Evolutionary conservation across 1,284 basidiomycete species (phyloP).

Genomic region (Salmacisia buchloeana): DNA sequence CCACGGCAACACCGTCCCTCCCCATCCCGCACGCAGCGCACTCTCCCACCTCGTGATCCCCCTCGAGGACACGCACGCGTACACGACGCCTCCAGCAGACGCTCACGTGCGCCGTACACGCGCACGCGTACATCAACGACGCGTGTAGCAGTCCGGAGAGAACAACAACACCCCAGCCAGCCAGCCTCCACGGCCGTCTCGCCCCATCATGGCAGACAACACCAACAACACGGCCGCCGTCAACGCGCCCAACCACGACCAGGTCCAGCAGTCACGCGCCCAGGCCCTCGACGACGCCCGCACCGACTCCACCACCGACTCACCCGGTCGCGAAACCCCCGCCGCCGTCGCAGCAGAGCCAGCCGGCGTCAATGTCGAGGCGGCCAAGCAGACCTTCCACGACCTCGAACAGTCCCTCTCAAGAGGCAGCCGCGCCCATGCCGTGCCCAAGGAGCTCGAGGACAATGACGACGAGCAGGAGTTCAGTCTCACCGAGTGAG

Average conservation of each 20-base stretch:
- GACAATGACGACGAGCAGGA: neutral
- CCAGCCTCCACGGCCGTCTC: no score
- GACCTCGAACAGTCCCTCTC: slow-evolving; percentile 2
- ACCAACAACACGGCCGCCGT: neutral
- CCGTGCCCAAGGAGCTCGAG: neutral
- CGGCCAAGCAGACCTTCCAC: neutral
- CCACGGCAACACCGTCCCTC: no score
- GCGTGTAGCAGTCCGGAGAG: no score
- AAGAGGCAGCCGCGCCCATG: neutral
- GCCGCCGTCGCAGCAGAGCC: neutral
- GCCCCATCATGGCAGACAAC: neutral
- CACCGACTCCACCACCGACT: neutral
- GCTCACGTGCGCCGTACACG: no score
- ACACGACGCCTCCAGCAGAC: no score
- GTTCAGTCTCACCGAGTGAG: slow-evolving; percentile 1
- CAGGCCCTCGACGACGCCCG: neutral
- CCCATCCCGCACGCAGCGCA: no score
- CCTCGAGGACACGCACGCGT: no score
- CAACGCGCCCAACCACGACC: neutral
- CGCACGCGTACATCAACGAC: no score
- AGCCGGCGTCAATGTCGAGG: neutral
- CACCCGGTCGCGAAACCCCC: neutral
- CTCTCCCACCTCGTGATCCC: no score
- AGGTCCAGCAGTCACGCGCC: no score
- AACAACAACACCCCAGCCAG: no score